Percentiles rank a stretch among this genome's conserved stretches.
Evolutionary conservation across 305 asterid species (phyloP).

Genomic region (Lippia alba): DNA sequence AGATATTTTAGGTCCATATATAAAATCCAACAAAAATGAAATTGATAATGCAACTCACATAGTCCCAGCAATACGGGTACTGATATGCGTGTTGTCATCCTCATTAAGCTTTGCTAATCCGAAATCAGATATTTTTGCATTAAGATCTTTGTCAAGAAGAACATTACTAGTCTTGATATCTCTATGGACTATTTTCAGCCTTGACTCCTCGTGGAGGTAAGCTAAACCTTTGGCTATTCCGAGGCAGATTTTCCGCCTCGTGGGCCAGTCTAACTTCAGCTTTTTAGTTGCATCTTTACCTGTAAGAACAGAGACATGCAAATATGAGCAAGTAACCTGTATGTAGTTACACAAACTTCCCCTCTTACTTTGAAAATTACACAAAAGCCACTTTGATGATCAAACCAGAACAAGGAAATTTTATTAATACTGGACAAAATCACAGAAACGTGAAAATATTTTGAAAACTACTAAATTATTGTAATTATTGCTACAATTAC

Average conservation of each 20-base stretch:
- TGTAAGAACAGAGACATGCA: slow-evolving; percentile 33
- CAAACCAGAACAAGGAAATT: too few relatives aligned
- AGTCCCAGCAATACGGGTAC: slow-evolving; percentile 94
- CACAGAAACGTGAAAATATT: too few relatives aligned
- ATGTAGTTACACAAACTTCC: too few relatives aligned
- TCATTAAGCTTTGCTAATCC: slow-evolving; percentile 95
- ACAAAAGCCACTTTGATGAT: too few relatives aligned
- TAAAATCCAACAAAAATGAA: too few relatives aligned
- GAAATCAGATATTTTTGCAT: slow-evolving; percentile 89
- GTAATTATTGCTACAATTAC: too few relatives aligned
- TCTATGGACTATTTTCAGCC: slow-evolving; percentile 87
- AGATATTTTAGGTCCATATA: too few relatives aligned
- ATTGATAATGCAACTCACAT: slow-evolving; percentile 59
- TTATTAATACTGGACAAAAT: too few relatives aligned
- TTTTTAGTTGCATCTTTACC: slow-evolving; percentile 68
- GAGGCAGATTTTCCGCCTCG: slow-evolving; percentile 71
- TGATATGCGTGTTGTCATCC: slow-evolving; percentile 92
- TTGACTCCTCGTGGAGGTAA: slow-evolving; percentile 91
- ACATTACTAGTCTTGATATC: slow-evolving; percentile 94
- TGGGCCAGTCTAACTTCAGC: slow-evolving; percentile 77
- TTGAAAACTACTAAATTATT: too few relatives aligned
- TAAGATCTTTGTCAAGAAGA: slow-evolving; percentile 79
- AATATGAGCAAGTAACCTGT: slow-evolving; percentile 1
- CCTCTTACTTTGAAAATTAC: too few relatives aligned
- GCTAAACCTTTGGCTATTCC: slow-evolving; percentile 91